Evolutionary conservation across 2,329 filamentous ascomycete species (phyloP).

Genomic region (Paracamarosporium sp.): DNA sequence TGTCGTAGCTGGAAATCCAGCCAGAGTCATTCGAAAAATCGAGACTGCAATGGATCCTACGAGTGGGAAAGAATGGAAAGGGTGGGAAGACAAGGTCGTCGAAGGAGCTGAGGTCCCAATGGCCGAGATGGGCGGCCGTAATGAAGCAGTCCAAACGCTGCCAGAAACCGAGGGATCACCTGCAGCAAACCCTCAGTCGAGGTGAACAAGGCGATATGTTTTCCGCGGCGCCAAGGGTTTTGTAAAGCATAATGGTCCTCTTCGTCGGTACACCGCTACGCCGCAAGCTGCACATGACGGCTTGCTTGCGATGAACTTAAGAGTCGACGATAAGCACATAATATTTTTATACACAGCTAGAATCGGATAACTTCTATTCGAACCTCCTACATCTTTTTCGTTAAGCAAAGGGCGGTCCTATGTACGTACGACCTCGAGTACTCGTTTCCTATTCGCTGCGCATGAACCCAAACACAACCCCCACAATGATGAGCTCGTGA

Average conservation of each 20-base stretch:
- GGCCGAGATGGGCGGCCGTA: conserved; percentile 71
- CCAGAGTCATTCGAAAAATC: conserved; percentile 63
- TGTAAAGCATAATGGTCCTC: neutral
- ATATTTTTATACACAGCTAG: too few species aligned
- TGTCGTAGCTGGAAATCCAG: conserved; percentile 72
- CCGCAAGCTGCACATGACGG: neutral
- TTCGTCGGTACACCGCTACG: neutral
- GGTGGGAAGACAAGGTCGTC: conserved; percentile 75
- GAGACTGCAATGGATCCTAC: conserved; percentile 41
- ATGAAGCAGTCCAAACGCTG: conserved; percentile 55
- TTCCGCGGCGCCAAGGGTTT: neutral
- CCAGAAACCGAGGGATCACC: conserved; percentile 2
- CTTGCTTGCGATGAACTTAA: neutral
- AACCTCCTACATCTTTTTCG: neutral
- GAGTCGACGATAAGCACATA: neutral
- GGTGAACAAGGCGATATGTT: neutral
- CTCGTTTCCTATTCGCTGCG: neutral
- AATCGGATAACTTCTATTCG: neutral
- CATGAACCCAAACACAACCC: neutral
- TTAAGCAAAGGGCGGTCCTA: neutral
- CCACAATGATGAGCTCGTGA: neutral
- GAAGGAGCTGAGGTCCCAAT: conserved; percentile 81
- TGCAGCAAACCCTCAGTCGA: conserved; percentile 4
- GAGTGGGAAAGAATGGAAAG: conserved; percentile 22
- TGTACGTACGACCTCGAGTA: neutral